Evolutionary conservation across 495 filamentous ascomycete species (phyloP), one percentile per base, ranked within the genome.

Genomic region (Penicillium cosmopolitanum): DNA sequence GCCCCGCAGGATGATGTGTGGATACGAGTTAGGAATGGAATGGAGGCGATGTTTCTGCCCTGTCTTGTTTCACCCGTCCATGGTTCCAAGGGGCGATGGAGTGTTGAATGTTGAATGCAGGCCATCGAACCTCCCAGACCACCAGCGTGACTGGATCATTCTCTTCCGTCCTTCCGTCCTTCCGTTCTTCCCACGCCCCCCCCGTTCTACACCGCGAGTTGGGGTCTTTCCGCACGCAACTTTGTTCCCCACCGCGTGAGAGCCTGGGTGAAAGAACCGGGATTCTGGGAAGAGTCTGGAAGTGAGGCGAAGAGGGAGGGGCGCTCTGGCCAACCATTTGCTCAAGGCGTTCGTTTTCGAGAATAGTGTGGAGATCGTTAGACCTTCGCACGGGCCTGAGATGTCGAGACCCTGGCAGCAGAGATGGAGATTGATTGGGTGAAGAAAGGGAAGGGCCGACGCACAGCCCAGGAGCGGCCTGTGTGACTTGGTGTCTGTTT

Each of bases 281-380:
- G 31, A 53, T 53, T 42, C 16, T 54, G 51, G 21, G 52, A 53
- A 61, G 7, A 43, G 50, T 38, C 47, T 47, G 33, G 51, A 55
- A 65, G 63, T 65, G 63, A 65, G 63, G 63, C 63, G 55, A 65
- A 58, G 55, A 53, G 48, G 44, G 44, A 50, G 42, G 57, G 54
- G 57, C 15, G 51, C 25, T 42, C 18, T 18, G 52, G 33, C 58
- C 63, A 61, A 65, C 55, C 63, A 65, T 33, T 38, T 33, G 46
- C n/a, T 44, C 18, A 28, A 36, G 40, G 38, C 38, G 55, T 55
- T 57, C 50, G 42, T 28, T 56, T 65, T 65, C 63, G 58, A 65
- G 63, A 65, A 65, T 55, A 56, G 28, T 61, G 63, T 65, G 63
- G 63, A 61, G 55, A 58, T 40, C 53, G 43, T 23, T 48, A 51